Base-by-base conservation (phyloP, 305 asterid genomes). In the Fraxinus sp. region DNA sequence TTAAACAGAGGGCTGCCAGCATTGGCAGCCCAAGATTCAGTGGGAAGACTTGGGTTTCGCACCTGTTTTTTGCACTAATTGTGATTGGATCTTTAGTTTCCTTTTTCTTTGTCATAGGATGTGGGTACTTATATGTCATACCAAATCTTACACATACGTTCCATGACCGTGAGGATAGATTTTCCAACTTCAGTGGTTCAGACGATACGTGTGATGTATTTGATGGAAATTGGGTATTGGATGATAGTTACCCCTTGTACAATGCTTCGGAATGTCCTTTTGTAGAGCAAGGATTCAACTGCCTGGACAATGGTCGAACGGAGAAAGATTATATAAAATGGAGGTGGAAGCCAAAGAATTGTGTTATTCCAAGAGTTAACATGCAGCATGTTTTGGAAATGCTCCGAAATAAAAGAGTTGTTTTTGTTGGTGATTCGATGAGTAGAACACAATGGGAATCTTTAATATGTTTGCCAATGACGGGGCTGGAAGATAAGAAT, bases 361-460 rank as follows among this genome's bases (percentile, higher is more conserved):
- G 97, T 73, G 86, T 87, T 28, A 84, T 91, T 81, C 92, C 92
- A 20, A 87, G 89, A 86, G 84, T 89, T 33, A 35, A 90, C 75
- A 85, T 88, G 84, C 84, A 64, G 59, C 77, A 18, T 41, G 82
- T 86, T 59, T 79, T 93, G 88, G 90, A 89, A 83, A 79, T 74
- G 74, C 90, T 93, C 2, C 86, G 90, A 37, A 86, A 89, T 78
- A 91, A 90, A 76, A 85, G 93, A 73, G 88, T 93, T 79, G 94
- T 91, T 71, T 93, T 93, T 79, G 95, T 93, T 76, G 97, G 97
- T 66, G 97, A 93, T 80, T 93, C 95, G 0, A 91, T 93, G 97
- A 88, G 97, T 81, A 89, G 94, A 85, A 91, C 97, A 5, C 94
- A 93, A 71, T 93, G 95, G 97, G 95, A 93, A 84, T 93, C 97